A percentile compares a stretch with the other conserved stretches of the same genome.
Conservation (phyloP, 768 basidiomycete genomes). For the Tubosaeta sp. region DNA sequence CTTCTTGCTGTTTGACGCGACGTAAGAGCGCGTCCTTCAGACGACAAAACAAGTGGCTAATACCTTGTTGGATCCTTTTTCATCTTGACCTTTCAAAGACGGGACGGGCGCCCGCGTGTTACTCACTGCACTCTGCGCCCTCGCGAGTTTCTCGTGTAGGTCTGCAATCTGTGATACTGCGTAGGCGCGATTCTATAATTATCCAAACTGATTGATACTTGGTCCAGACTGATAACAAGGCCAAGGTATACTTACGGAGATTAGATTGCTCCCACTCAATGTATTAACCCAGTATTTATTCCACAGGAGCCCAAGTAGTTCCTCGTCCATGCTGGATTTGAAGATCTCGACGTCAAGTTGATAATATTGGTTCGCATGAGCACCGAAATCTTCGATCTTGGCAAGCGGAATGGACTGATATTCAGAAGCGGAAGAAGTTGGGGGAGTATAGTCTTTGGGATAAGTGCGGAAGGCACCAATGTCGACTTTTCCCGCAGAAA, state of each 20-base stretch:
- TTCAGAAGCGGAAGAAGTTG: conserved; percentile 63
- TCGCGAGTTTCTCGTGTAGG: conserved; percentile 83
- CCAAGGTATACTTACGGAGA: conserved; percentile 58
- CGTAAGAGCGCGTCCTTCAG: background rate
- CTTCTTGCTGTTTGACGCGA: conserved; percentile 38
- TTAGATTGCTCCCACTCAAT: conserved; percentile 85
- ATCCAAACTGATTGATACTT: background rate
- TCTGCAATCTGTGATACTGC: conserved; percentile 89
- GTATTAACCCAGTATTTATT: conserved; percentile 99
- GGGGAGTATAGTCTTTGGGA: conserved; percentile 91
- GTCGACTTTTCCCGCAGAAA: conserved; percentile 97
- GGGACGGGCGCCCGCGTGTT: conserved; percentile 58
- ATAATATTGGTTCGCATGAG: conserved; percentile 96
- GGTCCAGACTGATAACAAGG: background rate
- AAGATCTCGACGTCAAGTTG: conserved; percentile 92
- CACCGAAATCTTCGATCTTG: conserved; percentile 99
- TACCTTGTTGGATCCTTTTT: conserved; percentile 43
- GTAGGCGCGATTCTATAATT: conserved; percentile 84
- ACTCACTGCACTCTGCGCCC: conserved; percentile 56
- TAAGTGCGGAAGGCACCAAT: conserved; percentile 99
- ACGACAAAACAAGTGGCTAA: background rate
- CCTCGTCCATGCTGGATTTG: conserved; percentile 85
- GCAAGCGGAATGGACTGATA: conserved; percentile 95
- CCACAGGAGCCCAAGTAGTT: conserved; percentile 88
- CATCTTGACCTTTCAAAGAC: conserved; percentile 48